phyloP scores from a whole-genome alignment of 176 grass and related monocot species.

The Triticum turgidum region DNA sequence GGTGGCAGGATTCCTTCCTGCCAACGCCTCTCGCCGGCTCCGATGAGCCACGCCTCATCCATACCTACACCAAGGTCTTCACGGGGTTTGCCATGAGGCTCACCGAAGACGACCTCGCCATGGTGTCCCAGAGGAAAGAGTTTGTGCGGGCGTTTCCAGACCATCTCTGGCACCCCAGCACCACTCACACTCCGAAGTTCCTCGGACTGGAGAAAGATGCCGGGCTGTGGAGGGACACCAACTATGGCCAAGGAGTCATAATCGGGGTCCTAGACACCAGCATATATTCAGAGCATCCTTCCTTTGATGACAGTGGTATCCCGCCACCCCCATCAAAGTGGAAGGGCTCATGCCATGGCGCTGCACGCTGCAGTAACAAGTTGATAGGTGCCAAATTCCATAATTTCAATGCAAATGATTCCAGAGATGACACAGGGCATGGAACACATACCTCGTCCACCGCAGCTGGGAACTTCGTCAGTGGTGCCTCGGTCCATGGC shows the following conservation, averaged over 20 bases:
- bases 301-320: slow-evolving; percentile 45
- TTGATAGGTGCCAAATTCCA: slow-evolving; percentile 37
- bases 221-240: slow-evolving; percentile 24
- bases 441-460: slow-evolving; percentile 50
- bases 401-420: background rate
- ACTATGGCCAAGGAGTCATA: slow-evolving; percentile 41
- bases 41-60: background rate
- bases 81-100: slow-evolving; percentile 43
- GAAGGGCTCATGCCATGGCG: slow-evolving; percentile 41
- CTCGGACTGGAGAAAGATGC: slow-evolving; percentile 13
- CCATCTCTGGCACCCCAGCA: slow-evolving; percentile 16
- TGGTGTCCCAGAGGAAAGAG: slow-evolving; percentile 24
- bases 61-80: slow-evolving; percentile 41
- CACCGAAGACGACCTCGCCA: slow-evolving; percentile 15
- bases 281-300: slow-evolving; percentile 40
- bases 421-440: slow-evolving; percentile 35
- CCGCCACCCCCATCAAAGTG: slow-evolving; percentile 53
- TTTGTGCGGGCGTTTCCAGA: slow-evolving; percentile 46
- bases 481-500: slow-evolving; percentile 21
- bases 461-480: slow-evolving; percentile 41
- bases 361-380: slow-evolving; percentile 48
- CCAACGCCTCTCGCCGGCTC: background rate
- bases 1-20: background rate
- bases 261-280: slow-evolving; percentile 56
- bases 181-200: slow-evolving; percentile 43